Conservation (phyloP, 2,329 filamentous ascomycete species). For the Xylogone sp. region DNA sequence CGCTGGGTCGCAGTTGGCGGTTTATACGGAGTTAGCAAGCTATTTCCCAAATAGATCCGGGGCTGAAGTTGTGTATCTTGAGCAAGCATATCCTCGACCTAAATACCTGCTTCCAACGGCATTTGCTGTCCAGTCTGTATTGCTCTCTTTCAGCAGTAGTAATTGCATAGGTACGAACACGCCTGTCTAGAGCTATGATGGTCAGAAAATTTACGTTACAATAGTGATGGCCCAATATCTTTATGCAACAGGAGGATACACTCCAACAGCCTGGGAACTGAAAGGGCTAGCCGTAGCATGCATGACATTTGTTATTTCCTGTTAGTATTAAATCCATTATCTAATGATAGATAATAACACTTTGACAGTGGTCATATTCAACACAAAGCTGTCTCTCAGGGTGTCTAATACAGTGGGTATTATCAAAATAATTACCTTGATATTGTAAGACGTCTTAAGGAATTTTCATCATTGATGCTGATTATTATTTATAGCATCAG, state of each 20-base stretch:
- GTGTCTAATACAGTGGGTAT: constrained; percentile 51
- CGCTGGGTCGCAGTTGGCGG: constrained; percentile 48
- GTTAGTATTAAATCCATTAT: constrained; percentile 32
- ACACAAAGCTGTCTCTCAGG: constrained; percentile 53
- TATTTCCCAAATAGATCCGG: constrained; percentile 66
- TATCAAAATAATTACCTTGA: constrained; percentile 55
- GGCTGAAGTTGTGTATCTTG: constrained; percentile 63
- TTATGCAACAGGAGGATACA: constrained; percentile 49
- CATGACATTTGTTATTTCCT: constrained; percentile 34
- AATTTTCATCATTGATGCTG: constrained; percentile 16
- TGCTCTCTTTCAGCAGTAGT: constrained; percentile 62
- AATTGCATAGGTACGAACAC: constrained; percentile 53
- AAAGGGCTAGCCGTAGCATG: constrained; percentile 62
- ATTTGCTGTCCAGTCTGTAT: constrained; percentile 60
- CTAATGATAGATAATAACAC: neutral
- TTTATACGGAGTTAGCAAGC: constrained; percentile 61
- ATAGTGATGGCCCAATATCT: constrained; percentile 58
- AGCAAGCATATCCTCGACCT: constrained; percentile 63
- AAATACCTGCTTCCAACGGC: constrained; percentile 60
- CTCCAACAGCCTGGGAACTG: constrained; percentile 55
- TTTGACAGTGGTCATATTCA: constrained; percentile 36
- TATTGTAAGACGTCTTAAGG: constrained; percentile 50
- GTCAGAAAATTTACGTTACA: too few species aligned
- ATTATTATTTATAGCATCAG: constrained; percentile 31
- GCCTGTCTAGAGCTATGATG: too few species aligned